Evolutionary conservation across 1,284 basidiomycete genomes (phyloP), one percentile per base, ranked within the genome.

Genomic region (Agroathelia rolfsii): DNA sequence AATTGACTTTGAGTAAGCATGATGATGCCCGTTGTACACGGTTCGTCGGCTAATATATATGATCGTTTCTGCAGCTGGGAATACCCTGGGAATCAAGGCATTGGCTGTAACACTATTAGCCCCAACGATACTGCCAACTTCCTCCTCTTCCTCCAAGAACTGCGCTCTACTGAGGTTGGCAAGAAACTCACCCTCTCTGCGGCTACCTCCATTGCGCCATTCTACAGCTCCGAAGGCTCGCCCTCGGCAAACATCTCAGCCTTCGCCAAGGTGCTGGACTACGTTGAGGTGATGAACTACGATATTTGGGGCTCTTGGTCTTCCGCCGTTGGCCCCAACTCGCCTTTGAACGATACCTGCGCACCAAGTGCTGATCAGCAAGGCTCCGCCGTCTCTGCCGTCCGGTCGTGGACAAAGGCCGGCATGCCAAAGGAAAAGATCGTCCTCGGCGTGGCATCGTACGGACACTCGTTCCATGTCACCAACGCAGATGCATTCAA

Each of bases 251-350:
- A 89, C 50, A 72, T 92, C 11, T 72, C 74, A 4, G 69, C 44
- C 1, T 93, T 86, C 47, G 76, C 76, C 5, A 45, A 67, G 24
- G 66, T 76, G 13, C 66, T 94, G 22, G 85, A 93, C 52, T 85
- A 76, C 61, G 75, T 93, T 40, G 61, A 57, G 38, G 66, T 92
- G 49, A 93, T 93, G 87, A 86, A 85, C 60, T 92, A 92, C 58
- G 88, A 92, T 50, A 62, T 88, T 35, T 84, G 69, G 66, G 69
- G 79, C 42, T 58, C 66, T 48, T 57, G 62, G 62, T 66, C 56
- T 20, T 41, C 46, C 8, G 55, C 62, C 19, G 68, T 68, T 10
- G 86, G 87, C 4, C 73, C 89, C n/a, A 87, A 89, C 54, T 77
- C 87, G 3, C 87, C 89, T 10, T 64, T 94, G 18, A 64, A 76